These are phyloP conservation scores for Colletotrichum sp. DNA, from an alignment of 2,329 filamentous ascomycete genomes.

Conservation along the genomic window DNA sequence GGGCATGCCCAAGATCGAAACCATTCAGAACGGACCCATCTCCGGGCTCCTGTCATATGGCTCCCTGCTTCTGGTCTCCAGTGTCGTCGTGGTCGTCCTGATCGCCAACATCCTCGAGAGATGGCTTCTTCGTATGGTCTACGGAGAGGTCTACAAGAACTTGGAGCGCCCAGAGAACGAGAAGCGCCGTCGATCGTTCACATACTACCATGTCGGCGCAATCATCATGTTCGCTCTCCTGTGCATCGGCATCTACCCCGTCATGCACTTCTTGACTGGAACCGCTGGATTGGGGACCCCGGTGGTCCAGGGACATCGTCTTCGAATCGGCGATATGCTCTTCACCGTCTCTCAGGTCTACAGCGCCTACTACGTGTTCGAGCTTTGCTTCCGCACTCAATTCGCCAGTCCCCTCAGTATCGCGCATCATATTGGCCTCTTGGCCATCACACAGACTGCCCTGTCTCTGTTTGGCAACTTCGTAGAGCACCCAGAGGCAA, in stretches of 20 bases:
- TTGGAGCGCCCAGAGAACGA: conserved; percentile 15
- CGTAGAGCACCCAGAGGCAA: background rate
- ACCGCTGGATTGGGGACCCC: background rate
- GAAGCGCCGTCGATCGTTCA: conserved; percentile 20
- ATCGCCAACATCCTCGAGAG: conserved; percentile 20
- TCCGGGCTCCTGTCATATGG: conserved; percentile 3
- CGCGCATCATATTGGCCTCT: conserved; percentile 21
- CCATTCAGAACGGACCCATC: conserved; percentile 7
- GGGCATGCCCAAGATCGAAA: conserved; percentile 11
- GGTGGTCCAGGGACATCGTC: background rate
- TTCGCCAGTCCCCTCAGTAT: conserved; percentile 22
- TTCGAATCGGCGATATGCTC: conserved; percentile 19
- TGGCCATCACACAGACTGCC: conserved; percentile 20
- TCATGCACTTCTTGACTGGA: conserved; percentile 9
- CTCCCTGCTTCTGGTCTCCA: conserved; percentile 16
- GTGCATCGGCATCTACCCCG: conserved; percentile 16
- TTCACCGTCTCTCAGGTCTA: conserved; percentile 18
- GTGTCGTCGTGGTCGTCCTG: conserved; percentile 13
- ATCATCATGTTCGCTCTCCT: conserved; percentile 11
- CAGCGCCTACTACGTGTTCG: conserved; percentile 24
- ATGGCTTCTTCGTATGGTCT: conserved; percentile 10
- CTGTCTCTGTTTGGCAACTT: conserved; percentile 14
- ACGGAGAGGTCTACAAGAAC: background rate
- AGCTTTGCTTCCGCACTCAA: conserved; percentile 19
- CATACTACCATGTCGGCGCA: conserved; percentile 23